phyloP scores from a whole-genome alignment of 2,329 filamentous ascomycete species.

The Xylariaceae sp. region DNA sequence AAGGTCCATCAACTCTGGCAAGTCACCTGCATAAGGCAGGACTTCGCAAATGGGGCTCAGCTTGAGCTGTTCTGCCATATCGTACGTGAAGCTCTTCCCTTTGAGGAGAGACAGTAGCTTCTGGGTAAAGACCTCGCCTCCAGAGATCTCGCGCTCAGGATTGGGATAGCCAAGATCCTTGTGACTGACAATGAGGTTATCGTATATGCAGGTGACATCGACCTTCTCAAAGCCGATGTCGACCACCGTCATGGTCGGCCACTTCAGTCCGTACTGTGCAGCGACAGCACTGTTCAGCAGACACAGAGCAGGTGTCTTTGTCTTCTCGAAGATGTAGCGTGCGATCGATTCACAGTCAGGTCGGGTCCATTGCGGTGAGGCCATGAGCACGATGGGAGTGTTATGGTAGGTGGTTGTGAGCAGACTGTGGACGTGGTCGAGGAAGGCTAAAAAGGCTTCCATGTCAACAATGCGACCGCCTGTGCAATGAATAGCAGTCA shows the following conservation, averaged over 20 bases:
- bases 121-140: constrained; percentile 80
- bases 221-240: constrained; percentile 91
- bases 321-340: constrained; percentile 95
- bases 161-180: constrained; percentile 51
- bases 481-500: constrained; percentile 8
- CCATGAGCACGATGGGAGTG: constrained; percentile 85
- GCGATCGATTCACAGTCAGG: constrained; percentile 81
- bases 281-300: constrained; percentile 85
- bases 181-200: constrained; percentile 66
- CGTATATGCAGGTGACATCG: constrained; percentile 82
- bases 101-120: constrained; percentile 61
- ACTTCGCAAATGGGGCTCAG: constrained; percentile 60
- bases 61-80: constrained; percentile 66
- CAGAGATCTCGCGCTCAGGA: constrained; percentile 48
- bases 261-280: constrained; percentile 73
- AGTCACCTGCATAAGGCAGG: constrained; percentile 45
- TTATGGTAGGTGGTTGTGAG: constrained; percentile 92
- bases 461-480: constrained; percentile 82
- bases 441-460: constrained; percentile 85
- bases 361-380: constrained; percentile 83
- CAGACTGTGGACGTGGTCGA: constrained; percentile 84
- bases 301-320: constrained; percentile 85
- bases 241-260: constrained; percentile 72
- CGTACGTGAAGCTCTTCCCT: constrained; percentile 49
- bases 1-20: constrained; percentile 39